These are phyloP conservation scores for Suhomyces tanzawaensis DNA, from an alignment of 805 yeast species.

Conservation along the genomic window DNA sequence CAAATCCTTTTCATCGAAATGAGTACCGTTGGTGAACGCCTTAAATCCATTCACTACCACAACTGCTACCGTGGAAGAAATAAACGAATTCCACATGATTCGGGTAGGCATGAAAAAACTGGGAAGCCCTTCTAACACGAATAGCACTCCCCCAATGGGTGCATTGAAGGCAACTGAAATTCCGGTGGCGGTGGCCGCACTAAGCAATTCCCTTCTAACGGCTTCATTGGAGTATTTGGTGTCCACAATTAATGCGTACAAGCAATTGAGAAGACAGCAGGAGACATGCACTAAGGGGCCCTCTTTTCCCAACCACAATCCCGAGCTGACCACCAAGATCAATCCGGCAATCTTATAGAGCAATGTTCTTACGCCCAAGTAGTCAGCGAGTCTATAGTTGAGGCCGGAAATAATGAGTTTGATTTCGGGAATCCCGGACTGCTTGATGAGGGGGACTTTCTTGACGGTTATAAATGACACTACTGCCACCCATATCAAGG, in stretches of 20 bases:
- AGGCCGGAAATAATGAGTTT: conserved; percentile 68
- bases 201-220: conserved; percentile 57
- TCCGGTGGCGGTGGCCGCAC: conserved; percentile 82
- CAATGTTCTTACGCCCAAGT: conserved; percentile 53
- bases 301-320: conserved; percentile 81
- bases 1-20: conserved; percentile 45
- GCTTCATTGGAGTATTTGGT: conserved; percentile 53
- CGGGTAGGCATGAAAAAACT: conserved; percentile 60
- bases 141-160: conserved; percentile 85
- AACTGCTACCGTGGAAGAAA: conserved; percentile 72
- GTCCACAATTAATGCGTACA: conserved; percentile 27
- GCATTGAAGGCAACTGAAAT: conserved; percentile 82
- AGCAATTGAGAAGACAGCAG: conserved; percentile 50
- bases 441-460: conserved; percentile 28
- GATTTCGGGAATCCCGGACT: conserved; percentile 72
- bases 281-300: conserved; percentile 85
- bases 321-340: conserved; percentile 66
- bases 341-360: conserved; percentile 56
- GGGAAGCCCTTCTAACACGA: conserved; percentile 67
- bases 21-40: conserved; percentile 38
- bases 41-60: conserved; percentile 48
- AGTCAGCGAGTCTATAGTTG: conserved; percentile 43
- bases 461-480: conserved; percentile 32
- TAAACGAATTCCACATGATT: conserved; percentile 81
- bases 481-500: conserved; percentile 18